Base-by-base conservation (phyloP, 768 basidiomycete genomes). In the Hortiboletus flavorubellus region DNA sequence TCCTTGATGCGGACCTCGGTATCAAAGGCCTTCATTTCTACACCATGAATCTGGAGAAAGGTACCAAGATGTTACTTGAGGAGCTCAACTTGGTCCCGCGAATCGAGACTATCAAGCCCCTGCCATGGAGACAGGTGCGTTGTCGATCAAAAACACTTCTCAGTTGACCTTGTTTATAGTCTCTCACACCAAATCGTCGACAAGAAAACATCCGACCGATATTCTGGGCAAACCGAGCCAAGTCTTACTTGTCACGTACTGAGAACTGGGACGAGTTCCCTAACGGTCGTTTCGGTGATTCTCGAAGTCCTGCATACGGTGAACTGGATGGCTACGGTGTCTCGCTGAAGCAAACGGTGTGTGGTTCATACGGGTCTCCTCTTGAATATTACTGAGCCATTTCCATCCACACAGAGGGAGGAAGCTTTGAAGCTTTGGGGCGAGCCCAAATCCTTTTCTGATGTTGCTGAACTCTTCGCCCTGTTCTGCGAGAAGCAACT, bases 201-300 rank as follows among this genome's bases (percentile, higher is more conserved):
- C 79, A 84, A 60, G 97, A 99, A 73, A 88, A 83, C 46, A 98
- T 96, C 59, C 88, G 97, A 34, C 97, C 97, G 4, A 98, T 99
- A 67, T 98, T 98, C 78, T 98, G 96, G 95, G 93, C 97, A 12
- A 98, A 99, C 75, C 81, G 96, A 38, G 83, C 93, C 37, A 90
- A 94, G 67, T 97, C 94, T 1, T 98, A 98, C 70, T 78, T 98
- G 44, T 91, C 91, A 8, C 88, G 96, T 51, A 98, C 97, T 14
- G 94, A 97, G 69, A 92, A 97, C 67, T 99, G 97, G 97, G 97
- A 99, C 68, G 96, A 98, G 70, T 98, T 97, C 72, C 97, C 97
- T 47, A 99, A 99, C 70, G 97, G 97, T 52, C 91, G 97, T 61
- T 99, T 96, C 67, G 97, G 97, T 63, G 97, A 98, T 74, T 88